These are phyloP conservation scores for Cercophora newfieldiana DNA, from an alignment of 495 filamentous ascomycete genomes.

Conservation along the genomic window DNA sequence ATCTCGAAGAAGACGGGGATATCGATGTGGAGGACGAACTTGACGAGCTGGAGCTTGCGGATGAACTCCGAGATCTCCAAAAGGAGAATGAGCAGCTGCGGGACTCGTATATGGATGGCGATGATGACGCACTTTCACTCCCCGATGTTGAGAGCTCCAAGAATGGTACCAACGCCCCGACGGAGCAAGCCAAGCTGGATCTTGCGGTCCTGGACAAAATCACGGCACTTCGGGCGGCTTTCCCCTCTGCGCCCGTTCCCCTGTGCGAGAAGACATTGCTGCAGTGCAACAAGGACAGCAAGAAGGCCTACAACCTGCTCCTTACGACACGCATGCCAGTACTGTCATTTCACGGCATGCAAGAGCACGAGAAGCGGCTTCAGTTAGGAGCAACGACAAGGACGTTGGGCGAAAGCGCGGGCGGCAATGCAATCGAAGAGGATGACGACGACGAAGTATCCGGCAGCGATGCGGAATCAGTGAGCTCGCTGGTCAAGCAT, in stretches of 20 bases:
- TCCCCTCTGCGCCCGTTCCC: conserved; percentile 31
- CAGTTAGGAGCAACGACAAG: not conserved
- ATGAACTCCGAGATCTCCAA: conserved; percentile 24
- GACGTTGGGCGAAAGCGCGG: not conserved
- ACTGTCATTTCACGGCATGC: conserved; percentile 19
- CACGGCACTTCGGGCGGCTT: conserved; percentile 36
- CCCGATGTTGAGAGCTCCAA: not conserved
- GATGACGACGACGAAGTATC: conserved; percentile 21
- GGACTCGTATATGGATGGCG: not conserved
- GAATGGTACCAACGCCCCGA: not conserved
- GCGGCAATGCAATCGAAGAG: conserved; percentile 18
- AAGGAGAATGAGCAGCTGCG: conserved; percentile 16
- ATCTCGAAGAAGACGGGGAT: conserved; percentile 27
- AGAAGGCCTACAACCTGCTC: conserved; percentile 22
- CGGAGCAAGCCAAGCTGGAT: conserved; percentile 10
- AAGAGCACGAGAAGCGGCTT: conserved; percentile 7
- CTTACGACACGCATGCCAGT: conserved; percentile 5
- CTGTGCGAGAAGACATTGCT: conserved; percentile 33
- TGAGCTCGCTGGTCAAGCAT: conserved; percentile 35
- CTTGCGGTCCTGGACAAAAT: conserved; percentile 32
- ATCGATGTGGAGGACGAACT: conserved; percentile 22
- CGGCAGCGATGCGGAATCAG: conserved; percentile 34
- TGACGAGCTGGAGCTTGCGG: conserved; percentile 26
- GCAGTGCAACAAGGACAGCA: conserved; percentile 16
- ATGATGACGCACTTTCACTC: not conserved